Conservation (phyloP, 139 green algal genomes). For the Chlorella vulgaris region DNA sequence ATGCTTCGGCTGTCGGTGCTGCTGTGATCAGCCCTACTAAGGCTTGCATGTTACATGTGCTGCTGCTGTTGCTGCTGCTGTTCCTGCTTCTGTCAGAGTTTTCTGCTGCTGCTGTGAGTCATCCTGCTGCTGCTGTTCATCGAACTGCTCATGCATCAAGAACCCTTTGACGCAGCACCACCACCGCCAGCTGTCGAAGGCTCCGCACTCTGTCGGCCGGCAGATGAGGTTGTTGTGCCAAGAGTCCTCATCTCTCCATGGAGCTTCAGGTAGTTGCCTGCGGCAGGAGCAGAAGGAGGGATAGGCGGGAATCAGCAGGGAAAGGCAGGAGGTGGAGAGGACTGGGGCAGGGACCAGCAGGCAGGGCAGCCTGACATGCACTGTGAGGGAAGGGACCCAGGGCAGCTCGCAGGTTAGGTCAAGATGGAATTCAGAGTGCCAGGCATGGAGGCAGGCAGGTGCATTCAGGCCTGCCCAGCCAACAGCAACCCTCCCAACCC, state of each 20-base stretch:
- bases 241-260: slow-evolving; percentile 10
- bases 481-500: no score
- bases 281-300: neutral
- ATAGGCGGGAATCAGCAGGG: neutral
- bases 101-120: no score
- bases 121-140: no score
- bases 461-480: no score
- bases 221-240: neutral
- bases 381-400: neutral
- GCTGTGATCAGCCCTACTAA: no score
- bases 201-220: neutral
- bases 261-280: slow-evolving; percentile 29
- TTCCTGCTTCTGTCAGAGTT: no score
- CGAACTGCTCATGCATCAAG: no score
- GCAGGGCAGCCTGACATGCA: no score
- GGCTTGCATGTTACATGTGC: no score
- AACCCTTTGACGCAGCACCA: neutral
- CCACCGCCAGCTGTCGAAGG: neutral
- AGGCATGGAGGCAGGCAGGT: neutral
- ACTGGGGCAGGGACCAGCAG: neutral
- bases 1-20: no score
- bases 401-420: neutral
- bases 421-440: neutral
- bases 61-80: no score
- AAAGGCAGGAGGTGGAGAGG: neutral